Evolutionary conservation across 2,329 filamentous ascomycete genomes (phyloP), one percentile per base, ranked within the genome.

Genomic region (Hypomyces rosellus): DNA sequence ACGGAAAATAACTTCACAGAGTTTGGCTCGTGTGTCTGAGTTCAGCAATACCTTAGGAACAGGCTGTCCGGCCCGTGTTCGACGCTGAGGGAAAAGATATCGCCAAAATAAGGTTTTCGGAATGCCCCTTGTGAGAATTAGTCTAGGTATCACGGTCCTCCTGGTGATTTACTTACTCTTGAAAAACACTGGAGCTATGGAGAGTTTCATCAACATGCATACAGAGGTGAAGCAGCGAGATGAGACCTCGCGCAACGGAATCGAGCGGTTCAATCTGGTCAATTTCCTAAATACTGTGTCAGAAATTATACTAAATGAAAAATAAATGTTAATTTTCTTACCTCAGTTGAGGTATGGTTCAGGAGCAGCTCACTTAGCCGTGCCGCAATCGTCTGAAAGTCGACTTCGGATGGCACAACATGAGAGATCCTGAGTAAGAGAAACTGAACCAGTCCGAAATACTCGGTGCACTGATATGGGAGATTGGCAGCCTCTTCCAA

Each of bases 1-100:
- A 8, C 69, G 63, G 22, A 79, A 72, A 36, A 89, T 67, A 30
- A 86, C 75, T 40, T 80, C 76, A 55, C 81, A 82, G 6, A 90
- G 66, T 55, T 77, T 76, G 20, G 72, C 69, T 22, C 86, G 75
- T 8, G 82, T 84, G 33, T 72, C 61, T 2, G 68, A 65, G 52
- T 81, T 74, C 45, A 88, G 69, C 5, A 81, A 59, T 22, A 73
- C 68, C 8, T 41, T 67, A 16, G 63, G 72, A 51, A 66, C 69
- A 44, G 53, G 65, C 25, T 59, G 62, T 52, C 48, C 60, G 54
- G 30, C 53, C 13, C 56, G 56, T 22, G 55, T 63, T 56, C 66
- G 64, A n/a, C 69, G 62, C 1, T 75, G 72, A 0, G 86, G 85
- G 57, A 89, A 89, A 1, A 90, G 69, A 58, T 86, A 84, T 49